These are phyloP conservation scores for Sporodiniella umbellata DNA, from an alignment of 371 early-diverging fungal species.

Conservation along the genomic window DNA sequence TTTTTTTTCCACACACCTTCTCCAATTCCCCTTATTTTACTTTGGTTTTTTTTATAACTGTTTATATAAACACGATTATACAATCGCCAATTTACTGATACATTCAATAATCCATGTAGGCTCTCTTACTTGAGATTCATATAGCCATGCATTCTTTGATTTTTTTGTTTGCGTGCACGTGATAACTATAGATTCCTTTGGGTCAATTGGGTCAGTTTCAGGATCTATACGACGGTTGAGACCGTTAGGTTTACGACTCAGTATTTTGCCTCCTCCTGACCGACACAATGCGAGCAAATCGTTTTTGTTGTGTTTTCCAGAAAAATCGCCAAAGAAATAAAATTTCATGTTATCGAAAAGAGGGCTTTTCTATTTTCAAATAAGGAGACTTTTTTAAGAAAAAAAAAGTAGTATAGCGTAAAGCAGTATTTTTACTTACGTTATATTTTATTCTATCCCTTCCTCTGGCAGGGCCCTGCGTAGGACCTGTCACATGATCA, in stretches of 20 bases:
- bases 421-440: not conserved
- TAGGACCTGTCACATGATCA: slow-evolving; percentile 24
- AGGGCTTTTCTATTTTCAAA: not conserved
- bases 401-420: too few relatives aligned
- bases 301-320: slow-evolving; percentile 23
- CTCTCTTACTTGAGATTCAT: slow-evolving; percentile 21
- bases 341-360: slow-evolving; percentile 26
- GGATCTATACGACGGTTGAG: not conserved
- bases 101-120: slow-evolving; percentile 27
- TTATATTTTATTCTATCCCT: slow-evolving; percentile 9
- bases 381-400: not conserved
- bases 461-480: slow-evolving; percentile 25
- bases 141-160: slow-evolving; percentile 3
- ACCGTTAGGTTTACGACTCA: slow-evolving; percentile 19
- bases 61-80: slow-evolving; percentile 2
- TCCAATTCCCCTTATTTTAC: not conserved
- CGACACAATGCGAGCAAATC: slow-evolving; percentile 20
- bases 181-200: slow-evolving; percentile 12
- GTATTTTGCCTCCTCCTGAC: slow-evolving; percentile 24
- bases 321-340: slow-evolving; percentile 29
- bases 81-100: slow-evolving; percentile 14
- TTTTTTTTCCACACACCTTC: not conserved
- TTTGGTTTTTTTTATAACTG: slow-evolving; percentile 1
- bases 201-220: not conserved
- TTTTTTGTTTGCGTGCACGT: not conserved